phyloP scores from a whole-genome alignment of 2,329 filamentous ascomycete species.

The Pseudopithomyces chartarum region DNA sequence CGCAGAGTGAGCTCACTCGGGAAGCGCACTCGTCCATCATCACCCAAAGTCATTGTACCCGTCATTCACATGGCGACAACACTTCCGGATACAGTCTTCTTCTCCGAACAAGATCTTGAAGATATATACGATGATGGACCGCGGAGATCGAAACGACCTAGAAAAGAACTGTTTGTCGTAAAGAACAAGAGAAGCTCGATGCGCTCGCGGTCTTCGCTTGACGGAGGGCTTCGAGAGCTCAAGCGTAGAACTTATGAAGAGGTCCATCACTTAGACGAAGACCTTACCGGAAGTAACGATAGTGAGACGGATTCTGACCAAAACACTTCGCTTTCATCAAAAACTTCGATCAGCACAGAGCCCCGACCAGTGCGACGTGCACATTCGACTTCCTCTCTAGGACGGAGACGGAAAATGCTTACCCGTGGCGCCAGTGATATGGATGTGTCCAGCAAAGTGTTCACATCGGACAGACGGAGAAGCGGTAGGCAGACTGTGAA shows the following conservation, averaged over 20 bases:
- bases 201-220: conserved; percentile 18
- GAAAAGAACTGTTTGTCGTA: conserved; percentile 13
- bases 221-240: conserved; percentile 22
- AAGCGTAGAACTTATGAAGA: conserved; percentile 20
- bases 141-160: conserved; percentile 17
- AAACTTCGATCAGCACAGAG: not conserved
- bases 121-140: conserved; percentile 4
- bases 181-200: conserved; percentile 12
- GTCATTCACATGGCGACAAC: conserved; percentile 24
- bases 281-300: not conserved
- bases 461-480: conserved; percentile 1
- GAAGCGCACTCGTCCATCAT: conserved; percentile 31
- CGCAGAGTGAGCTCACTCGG: conserved; percentile 19
- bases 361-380: not conserved
- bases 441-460: conserved; percentile 7
- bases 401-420: not conserved
- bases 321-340: conserved; percentile 7
- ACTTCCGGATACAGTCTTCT: conserved; percentile 23
- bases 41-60: conserved; percentile 34
- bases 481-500: conserved; percentile 4
- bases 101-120: conserved; percentile 22
- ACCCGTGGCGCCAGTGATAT: not conserved
- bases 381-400: not conserved
- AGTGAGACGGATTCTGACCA: not conserved
- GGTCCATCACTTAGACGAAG: not conserved